Percentiles rank a stretch among this genome's conserved stretches.
Conservation (phyloP, 352 stramenopile genomes). For the Globisporangium radiosum region DNA sequence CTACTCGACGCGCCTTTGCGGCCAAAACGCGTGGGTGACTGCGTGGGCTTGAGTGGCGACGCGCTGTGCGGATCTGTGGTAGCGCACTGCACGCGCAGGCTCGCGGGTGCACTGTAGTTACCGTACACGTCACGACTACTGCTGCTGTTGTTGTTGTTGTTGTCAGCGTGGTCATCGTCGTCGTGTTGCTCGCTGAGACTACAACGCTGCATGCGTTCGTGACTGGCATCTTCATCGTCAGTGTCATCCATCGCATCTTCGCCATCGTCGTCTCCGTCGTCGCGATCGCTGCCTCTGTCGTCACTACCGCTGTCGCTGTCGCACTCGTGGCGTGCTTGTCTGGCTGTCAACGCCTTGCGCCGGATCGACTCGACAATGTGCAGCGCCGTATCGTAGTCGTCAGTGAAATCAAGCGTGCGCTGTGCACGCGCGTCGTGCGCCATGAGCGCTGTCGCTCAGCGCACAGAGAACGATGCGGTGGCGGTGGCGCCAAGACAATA, state of each 20-base stretch:
- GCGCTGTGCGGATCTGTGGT: background rate
- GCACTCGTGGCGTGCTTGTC: background rate
- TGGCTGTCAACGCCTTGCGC: conserved; percentile 11
- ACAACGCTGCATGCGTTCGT: background rate
- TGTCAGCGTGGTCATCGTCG: background rate
- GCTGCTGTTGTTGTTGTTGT: conserved; percentile 3
- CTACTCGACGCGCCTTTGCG: background rate
- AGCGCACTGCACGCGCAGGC: background rate
- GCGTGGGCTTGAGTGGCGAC: background rate
- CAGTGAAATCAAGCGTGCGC: background rate
- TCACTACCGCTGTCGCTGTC: background rate
- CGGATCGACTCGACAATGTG: conserved; percentile 15
- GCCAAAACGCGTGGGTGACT: background rate
- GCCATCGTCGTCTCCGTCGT: background rate
- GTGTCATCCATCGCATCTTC: background rate
- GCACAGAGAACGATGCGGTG: background rate
- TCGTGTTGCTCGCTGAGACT: background rate
- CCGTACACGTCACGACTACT: background rate
- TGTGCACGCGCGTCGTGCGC: conserved; percentile 1
- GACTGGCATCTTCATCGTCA: background rate
- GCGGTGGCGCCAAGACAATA: background rate
- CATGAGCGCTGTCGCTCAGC: background rate
- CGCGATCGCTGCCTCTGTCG: background rate
- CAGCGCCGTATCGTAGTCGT: conserved; percentile 15
- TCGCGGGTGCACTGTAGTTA: background rate